These are phyloP conservation scores for Cyberlindnera sargentensis DNA, from an alignment of 805 yeast species.

Conservation along the genomic window DNA sequence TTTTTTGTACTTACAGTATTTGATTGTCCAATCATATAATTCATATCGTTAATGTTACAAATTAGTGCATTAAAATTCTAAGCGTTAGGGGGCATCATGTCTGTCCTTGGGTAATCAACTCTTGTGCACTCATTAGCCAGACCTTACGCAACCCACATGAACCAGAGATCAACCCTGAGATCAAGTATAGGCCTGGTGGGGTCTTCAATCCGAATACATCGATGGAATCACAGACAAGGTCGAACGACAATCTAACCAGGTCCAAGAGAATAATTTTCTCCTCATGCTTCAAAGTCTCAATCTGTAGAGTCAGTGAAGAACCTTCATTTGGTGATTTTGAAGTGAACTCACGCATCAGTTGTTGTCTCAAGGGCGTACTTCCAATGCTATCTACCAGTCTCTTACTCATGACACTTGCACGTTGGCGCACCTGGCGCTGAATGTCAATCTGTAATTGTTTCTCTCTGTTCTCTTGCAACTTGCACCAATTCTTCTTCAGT, in stretches of 20 bases:
- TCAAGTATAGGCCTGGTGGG: slow-evolving; percentile 15
- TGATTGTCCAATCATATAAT: no score
- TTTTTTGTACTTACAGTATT: no score
- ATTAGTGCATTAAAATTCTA: no score
- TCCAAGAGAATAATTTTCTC: slow-evolving; percentile 33
- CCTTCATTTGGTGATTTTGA: slow-evolving; percentile 14
- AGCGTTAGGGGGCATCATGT: not conserved
- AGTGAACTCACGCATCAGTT: slow-evolving; percentile 25
- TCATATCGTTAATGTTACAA: no score
- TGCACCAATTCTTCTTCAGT: slow-evolving; percentile 42
- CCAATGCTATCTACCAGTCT: slow-evolving; percentile 26
- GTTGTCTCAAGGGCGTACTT: slow-evolving; percentile 23
- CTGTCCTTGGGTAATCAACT: slow-evolving; percentile 4
- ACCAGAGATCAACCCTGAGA: slow-evolving; percentile 20
- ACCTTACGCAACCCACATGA: slow-evolving; percentile 20
- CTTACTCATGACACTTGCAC: slow-evolving; percentile 39
- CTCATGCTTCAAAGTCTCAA: slow-evolving; percentile 29
- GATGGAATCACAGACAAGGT: slow-evolving; percentile 40
- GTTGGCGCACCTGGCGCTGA: slow-evolving; percentile 53
- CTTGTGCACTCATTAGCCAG: slow-evolving; percentile 18
- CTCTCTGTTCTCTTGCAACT: slow-evolving; percentile 34
- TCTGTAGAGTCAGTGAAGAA: slow-evolving; percentile 17
- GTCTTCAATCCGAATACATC: slow-evolving; percentile 35
- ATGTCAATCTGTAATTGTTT: slow-evolving; percentile 48
- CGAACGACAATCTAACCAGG: slow-evolving; percentile 35